Evolutionary conservation across 495 filamentous ascomycete genomes (phyloP), one percentile per base, ranked within the genome.

Genomic region (Xylaria scruposa): DNA sequence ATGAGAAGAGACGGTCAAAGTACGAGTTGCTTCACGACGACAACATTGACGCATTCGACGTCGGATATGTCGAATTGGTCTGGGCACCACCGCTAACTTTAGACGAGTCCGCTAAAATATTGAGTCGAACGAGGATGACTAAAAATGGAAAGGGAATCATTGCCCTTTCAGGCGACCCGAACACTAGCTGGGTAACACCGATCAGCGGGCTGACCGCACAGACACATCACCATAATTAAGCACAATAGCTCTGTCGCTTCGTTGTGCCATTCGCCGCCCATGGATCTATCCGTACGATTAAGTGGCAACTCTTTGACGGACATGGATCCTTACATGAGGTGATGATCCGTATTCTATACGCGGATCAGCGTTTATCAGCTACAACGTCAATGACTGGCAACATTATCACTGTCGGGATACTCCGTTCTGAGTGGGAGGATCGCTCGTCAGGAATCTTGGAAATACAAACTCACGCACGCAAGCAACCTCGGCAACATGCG

Each of bases 201-300:
- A 44, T 21, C 5, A 40, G 21, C 59, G 40, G 61, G 40, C 63
- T 66, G 36, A 7, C 63, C 24, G 44, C 26, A 15, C 44, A 1
- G 24, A 51, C 26, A 26, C 38, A 17, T 21, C 33, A 17, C 33
- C 59, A 42, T 2, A 3, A 42, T 42, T 42, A 42, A 42, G 10
- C 38, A 42, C 38, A 42, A 42, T 42, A 61, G 19, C 36, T 10
- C 36, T 40, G 38, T 19, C 29, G 5, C 31, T 2, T 38, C 15
- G 15, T 56, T 56, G 53, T 58, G 29, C 33, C 31, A 36, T 38
- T 59, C 33, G 56, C 29, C 31, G 19, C 56, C 26, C 54, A 9
- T 36, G 56, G 58, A 60, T 60, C 58, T 60, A 60, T 60, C 58
- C 58, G 58, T 38, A 33, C 15, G n/a, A 60, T 31, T 60, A 60